A percentile compares a stretch with the other conserved stretches of the same genome.
Conservation (phyloP, 208 protist species). For the Trypanosoma caninum region DNA sequence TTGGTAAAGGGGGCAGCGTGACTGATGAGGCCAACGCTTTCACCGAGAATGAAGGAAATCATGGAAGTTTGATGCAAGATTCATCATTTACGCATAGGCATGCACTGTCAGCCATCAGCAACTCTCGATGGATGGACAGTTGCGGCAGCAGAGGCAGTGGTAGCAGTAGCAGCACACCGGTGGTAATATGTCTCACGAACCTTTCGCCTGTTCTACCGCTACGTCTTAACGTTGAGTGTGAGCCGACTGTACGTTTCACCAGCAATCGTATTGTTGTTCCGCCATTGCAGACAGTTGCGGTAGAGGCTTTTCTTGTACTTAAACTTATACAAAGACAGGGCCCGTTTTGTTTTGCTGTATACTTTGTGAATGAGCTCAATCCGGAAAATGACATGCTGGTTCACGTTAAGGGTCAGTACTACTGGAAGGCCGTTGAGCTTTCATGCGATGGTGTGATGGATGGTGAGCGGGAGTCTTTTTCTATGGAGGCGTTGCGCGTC, state of each 20-base stretch:
- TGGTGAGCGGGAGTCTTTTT: constrained; percentile 43
- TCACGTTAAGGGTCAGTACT: constrained; percentile 71
- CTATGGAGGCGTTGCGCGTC: constrained; percentile 53
- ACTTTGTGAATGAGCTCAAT: constrained; percentile 85
- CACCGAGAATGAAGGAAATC: neutral
- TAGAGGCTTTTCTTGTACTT: constrained; percentile 58
- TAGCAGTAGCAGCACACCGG: constrained; percentile 14
- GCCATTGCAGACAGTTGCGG: constrained; percentile 40
- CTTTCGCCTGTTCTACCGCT: constrained; percentile 66
- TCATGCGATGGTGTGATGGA: constrained; percentile 42
- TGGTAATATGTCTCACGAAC: constrained; percentile 50
- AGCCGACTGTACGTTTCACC: constrained; percentile 63
- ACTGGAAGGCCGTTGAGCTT: constrained; percentile 80
- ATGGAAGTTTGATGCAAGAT: neutral
- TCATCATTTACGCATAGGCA: too few relatives aligned
- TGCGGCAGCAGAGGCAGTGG: neutral
- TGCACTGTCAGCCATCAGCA: too few relatives aligned
- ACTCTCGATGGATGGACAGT: too few relatives aligned
- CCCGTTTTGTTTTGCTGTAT: constrained; percentile 68
- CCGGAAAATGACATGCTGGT: constrained; percentile 87
- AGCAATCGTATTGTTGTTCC: constrained; percentile 54
- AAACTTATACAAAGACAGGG: constrained; percentile 68
- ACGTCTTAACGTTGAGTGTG: constrained; percentile 69
- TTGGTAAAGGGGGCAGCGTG: neutral
- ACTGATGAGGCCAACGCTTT: neutral